Evolutionary conservation across 2,329 filamentous ascomycete genomes (phyloP), one percentile per base, ranked within the genome.

Genomic region (Camillea tinctor): DNA sequence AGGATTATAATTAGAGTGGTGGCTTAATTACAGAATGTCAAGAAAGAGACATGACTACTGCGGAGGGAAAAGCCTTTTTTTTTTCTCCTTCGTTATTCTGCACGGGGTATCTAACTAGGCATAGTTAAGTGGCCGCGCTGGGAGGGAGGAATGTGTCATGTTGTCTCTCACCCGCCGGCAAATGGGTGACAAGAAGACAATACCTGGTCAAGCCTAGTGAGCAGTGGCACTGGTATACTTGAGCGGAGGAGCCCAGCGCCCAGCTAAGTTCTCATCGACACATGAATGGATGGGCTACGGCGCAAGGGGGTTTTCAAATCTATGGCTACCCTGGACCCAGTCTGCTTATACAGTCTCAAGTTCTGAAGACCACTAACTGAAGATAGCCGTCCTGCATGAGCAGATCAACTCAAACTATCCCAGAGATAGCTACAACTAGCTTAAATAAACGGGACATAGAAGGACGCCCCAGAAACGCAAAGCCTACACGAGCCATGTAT

Each of bases 261-360:
- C 57, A 58, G 65, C 60, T 56, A 63, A 55, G n/a, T n/a, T 61
- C 60, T 65, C 58, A 60, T 61, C 64, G 65, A 65, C 50, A 62
- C 59, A 56, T 61, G 57, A 54, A 55, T 65, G 61, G 64, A 62
- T 60, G 57, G 56, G 57, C 59, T 60, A 66, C 56, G 64, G 65
- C 64, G 70, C 68, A 72, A 72, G 69, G 70, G 69, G 58, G 50
- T 60, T 52, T 54, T 50, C 30, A 63, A 57, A 56, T 60, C 54
- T 58, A 62, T 58, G 58, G 62, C 58, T 57, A 60, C 54, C 60
- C 58, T 66, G 61, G 52, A 63, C 50, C 49, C 53, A 62, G 52
- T 50, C 52, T 58, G 58, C 54, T 58, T 54, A 62, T 65, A 67
- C 64, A 65, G 68, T 71, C 64, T 71, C 68, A 70, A 70, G n/a